Conservation (phyloP, 2,329 filamentous ascomycete species). For the Rhinocladiella mackenziei region DNA sequence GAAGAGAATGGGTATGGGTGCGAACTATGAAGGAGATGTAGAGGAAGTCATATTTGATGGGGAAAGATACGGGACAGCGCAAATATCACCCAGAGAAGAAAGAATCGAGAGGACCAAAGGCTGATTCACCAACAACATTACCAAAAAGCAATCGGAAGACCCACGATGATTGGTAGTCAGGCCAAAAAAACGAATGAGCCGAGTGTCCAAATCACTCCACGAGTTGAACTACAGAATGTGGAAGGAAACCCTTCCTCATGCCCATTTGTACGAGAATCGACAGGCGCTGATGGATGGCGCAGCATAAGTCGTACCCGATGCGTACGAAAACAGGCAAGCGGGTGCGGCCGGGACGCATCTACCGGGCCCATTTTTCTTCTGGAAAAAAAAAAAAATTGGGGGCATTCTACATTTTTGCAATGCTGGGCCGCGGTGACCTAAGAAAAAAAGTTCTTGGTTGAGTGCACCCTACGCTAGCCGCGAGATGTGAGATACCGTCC, state of each 20-base stretch:
- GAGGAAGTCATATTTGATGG: conserved; percentile 5
- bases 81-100: too few species aligned
- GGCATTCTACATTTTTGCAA: too few species aligned
- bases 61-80: conserved; percentile 6
- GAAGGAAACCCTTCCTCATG: conserved; percentile 8
- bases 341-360: too few species aligned
- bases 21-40: conserved; percentile 2
- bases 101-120: conserved; percentile 9
- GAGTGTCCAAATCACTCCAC: conserved; percentile 21
- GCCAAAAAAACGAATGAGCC: conserved; percentile 8
- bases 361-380: too few species aligned
- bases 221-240: background rate
- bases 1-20: background rate
- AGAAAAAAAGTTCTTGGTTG: too few species aligned
- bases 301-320: conserved; percentile 10
- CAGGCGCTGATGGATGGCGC: conserved; percentile 17
- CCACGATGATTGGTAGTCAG: conserved; percentile 14
- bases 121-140: conserved; percentile 13
- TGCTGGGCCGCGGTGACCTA: too few species aligned
- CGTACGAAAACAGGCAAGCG: too few species aligned
- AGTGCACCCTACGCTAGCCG: too few species aligned
- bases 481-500: too few species aligned
- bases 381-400: too few species aligned
- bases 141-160: conserved; percentile 13
- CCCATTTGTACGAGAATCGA: conserved; percentile 6